Percentiles rank a stretch among this genome's conserved stretches.
Conservation (phyloP, 2,329 filamentous ascomycete genomes). For the Colletotrichum tropicale region DNA sequence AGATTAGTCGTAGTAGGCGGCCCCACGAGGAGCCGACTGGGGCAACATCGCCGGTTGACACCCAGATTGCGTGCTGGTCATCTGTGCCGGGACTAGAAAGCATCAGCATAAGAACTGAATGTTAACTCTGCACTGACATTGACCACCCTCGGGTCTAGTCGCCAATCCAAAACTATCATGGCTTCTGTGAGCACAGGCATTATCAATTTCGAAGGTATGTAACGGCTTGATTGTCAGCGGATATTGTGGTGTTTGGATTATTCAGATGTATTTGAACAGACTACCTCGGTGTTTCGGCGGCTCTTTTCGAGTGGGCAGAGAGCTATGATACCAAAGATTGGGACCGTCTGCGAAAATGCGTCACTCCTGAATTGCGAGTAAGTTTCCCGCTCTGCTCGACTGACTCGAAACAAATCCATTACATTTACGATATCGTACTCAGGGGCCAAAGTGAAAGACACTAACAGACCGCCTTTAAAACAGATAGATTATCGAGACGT, state of each 20-base stretch:
- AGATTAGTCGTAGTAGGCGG: not conserved
- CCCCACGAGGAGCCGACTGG: not conserved
- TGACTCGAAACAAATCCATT: slow-evolving; percentile 41
- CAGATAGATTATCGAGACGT: slow-evolving; percentile 75
- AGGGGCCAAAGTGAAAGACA: not conserved
- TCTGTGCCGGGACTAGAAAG: not conserved
- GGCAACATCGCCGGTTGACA: not conserved
- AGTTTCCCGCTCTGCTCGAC: slow-evolving; percentile 54
- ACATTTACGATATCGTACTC: not conserved
- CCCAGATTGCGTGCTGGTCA: not conserved
- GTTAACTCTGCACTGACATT: not conserved
- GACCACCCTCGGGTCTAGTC: not conserved
- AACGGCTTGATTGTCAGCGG: not conserved
- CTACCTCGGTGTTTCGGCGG: slow-evolving; percentile 51
- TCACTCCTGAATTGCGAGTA: slow-evolving; percentile 47
- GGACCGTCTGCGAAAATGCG: slow-evolving; percentile 58
- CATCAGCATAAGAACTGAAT: not conserved
- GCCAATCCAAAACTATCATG: not conserved
- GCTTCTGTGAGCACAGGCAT: not conserved
- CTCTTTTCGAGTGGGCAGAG: slow-evolving; percentile 66
- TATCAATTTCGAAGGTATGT: not conserved
- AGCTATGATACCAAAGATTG: slow-evolving; percentile 72
- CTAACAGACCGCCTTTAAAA: not conserved
- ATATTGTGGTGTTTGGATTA: not conserved
- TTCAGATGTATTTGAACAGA: slow-evolving; percentile 35